These are phyloP conservation scores for Termitomyces sp. DNA, from an alignment of 768 basidiomycete genomes.

Conservation along the genomic window DNA sequence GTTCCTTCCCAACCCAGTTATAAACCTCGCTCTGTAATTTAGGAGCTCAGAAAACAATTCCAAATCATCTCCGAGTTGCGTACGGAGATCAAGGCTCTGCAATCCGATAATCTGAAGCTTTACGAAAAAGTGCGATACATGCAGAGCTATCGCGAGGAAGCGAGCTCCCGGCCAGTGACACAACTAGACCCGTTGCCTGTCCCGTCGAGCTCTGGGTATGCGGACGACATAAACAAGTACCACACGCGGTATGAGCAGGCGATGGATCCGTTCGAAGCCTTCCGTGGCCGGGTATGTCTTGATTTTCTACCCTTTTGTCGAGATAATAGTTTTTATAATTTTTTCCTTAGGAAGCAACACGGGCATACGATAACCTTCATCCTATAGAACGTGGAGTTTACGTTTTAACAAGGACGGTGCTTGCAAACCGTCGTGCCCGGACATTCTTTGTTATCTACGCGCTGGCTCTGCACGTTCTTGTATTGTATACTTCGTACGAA, in stretches of 20 bases:
- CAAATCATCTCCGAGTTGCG: constrained; percentile 93
- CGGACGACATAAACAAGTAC: constrained; percentile 85
- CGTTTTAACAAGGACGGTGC: constrained; percentile 76
- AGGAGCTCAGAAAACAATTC: constrained; percentile 96
- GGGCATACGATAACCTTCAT: constrained; percentile 89
- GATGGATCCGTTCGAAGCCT: constrained; percentile 98
- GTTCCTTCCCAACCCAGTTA: too few species aligned
- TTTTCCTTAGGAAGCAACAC: constrained; percentile 76
- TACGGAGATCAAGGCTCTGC: constrained; percentile 85
- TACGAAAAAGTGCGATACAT: constrained; percentile 99
- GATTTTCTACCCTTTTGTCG: not conserved
- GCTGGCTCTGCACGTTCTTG: constrained; percentile 71
- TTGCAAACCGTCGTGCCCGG: constrained; percentile 88
- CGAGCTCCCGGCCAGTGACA: constrained; percentile 46
- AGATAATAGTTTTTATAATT: not conserved
- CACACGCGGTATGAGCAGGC: constrained; percentile 91
- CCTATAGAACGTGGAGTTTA: constrained; percentile 89
- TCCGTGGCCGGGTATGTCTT: constrained; percentile 82
- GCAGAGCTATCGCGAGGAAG: constrained; percentile 90
- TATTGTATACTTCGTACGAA: constrained; percentile 76
- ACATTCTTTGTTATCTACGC: constrained; percentile 90
- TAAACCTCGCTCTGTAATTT: constrained; percentile 1
- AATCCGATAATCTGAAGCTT: constrained; percentile 93
- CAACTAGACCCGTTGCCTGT: constrained; percentile 68
- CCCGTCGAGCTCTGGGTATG: constrained; percentile 27